Percentiles rank a stretch among this genome's conserved stretches.
phyloP scores from a whole-genome alignment of 2,329 filamentous ascomycete species.

The Fusarium begoniae region DNA sequence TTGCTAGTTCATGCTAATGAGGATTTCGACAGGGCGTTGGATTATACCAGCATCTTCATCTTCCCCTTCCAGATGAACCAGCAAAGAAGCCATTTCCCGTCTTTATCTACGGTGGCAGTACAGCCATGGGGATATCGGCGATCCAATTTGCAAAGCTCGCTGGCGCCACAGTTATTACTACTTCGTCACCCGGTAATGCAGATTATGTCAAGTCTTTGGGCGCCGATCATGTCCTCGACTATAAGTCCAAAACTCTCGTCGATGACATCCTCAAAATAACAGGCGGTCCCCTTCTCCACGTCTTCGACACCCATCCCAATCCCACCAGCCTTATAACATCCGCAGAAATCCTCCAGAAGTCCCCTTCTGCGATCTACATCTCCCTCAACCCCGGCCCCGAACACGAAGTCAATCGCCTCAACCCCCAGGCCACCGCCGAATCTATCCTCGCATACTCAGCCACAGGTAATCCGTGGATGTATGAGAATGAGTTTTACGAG shows the following conservation, averaged over 20 bases:
- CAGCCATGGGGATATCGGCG: constrained; percentile 62
- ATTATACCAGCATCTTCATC: constrained; percentile 55
- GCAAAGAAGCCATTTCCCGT: constrained; percentile 48
- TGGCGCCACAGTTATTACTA: constrained; percentile 49
- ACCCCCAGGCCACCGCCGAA: background rate
- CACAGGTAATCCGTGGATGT: background rate
- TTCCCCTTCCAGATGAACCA: constrained; percentile 56
- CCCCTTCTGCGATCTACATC: background rate
- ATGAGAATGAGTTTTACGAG: background rate
- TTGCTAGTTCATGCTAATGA: rapidly evolving
- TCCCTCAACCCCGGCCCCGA: background rate
- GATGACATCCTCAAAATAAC: constrained; percentile 36
- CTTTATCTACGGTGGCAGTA: constrained; percentile 59
- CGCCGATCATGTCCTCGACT: constrained; percentile 56
- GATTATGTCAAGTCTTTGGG: constrained; percentile 50
- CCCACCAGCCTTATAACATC: background rate
- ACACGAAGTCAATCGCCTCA: background rate
- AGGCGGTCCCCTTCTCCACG: constrained; percentile 13
- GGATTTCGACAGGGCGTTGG: constrained; percentile 47
- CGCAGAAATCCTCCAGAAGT: background rate
- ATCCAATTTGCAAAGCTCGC: constrained; percentile 53
- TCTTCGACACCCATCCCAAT: background rate
- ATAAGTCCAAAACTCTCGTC: constrained; percentile 43
- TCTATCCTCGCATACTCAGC: constrained; percentile 10
- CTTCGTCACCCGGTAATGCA: constrained; percentile 48